These are phyloP conservation scores for Tritrichomonas musculus DNA, from an alignment of 208 protist species.

Conservation along the genomic window DNA sequence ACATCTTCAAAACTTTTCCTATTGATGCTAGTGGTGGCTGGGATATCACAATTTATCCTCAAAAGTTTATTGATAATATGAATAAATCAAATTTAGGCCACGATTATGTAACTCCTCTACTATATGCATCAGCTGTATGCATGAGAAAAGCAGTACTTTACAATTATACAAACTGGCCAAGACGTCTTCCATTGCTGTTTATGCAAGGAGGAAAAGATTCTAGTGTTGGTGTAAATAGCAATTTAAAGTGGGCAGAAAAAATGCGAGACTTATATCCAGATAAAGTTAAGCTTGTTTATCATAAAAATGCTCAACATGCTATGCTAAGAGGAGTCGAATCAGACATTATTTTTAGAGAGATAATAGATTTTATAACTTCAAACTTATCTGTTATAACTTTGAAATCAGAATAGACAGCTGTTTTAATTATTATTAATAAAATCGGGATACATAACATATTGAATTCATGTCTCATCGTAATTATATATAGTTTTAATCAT, in stretches of 20 bases:
- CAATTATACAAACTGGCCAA: background rate
- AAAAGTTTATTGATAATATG: background rate
- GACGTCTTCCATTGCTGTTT: background rate
- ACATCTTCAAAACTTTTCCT: background rate
- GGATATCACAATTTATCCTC: background rate
- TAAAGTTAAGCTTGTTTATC: background rate
- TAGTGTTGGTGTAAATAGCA: background rate
- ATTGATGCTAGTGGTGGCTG: background rate
- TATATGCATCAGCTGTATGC: background rate
- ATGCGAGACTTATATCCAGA: background rate
- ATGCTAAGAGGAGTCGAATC: background rate
- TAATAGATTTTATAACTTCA: background rate
- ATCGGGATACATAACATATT: no score
- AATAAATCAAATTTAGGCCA: background rate
- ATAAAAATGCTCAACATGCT: background rate
- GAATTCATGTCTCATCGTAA: no score
- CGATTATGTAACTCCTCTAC: background rate
- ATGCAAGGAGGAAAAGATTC: background rate
- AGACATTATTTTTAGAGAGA: background rate
- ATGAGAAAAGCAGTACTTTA: background rate
- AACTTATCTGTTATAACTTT: background rate
- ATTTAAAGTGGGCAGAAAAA: background rate
- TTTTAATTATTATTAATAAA: no score
- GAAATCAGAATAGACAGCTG: no score
- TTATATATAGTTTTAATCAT: no score